Conservation (phyloP, 2,329 filamentous ascomycete genomes). For the Esteya vermicola region DNA sequence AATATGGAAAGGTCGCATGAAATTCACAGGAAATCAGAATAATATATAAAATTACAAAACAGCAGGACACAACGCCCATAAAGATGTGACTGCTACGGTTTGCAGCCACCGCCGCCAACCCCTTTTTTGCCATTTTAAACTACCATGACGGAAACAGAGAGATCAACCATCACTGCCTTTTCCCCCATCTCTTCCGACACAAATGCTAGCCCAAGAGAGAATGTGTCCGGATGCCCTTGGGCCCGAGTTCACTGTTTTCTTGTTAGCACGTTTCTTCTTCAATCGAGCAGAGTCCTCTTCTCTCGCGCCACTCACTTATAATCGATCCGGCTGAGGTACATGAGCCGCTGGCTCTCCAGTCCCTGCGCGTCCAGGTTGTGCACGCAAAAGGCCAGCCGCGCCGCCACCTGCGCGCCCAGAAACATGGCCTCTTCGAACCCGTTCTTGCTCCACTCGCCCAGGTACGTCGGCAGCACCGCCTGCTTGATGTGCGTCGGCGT, state of each 20-base stretch:
- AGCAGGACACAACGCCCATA: too few relatives aligned
- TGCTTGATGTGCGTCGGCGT: constrained; percentile 77
- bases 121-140: too few relatives aligned
- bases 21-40: too few relatives aligned
- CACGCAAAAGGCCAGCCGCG: constrained; percentile 43
- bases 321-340: constrained; percentile 43
- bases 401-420: constrained; percentile 75
- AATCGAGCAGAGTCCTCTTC: too few relatives aligned
- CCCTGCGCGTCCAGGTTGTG: constrained; percentile 41
- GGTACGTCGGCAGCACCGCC: constrained; percentile 66
- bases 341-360: constrained; percentile 36
- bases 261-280: too few relatives aligned
- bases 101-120: too few relatives aligned
- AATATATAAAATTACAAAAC: too few relatives aligned
- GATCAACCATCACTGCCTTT: neutral
- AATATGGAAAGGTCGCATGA: too few relatives aligned
- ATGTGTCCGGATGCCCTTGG: constrained; percentile 38
- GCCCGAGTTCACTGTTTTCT: constrained; percentile 32
- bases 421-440: constrained; percentile 72
- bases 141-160: too few relatives aligned
- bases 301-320: constrained; percentile 45
- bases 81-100: too few relatives aligned
- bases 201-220: constrained; percentile 37
- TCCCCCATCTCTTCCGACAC: neutral
- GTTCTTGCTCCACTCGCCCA: constrained; percentile 79